phyloP scores from a whole-genome alignment of 169 alveolate genomes.

The Perkinsus olseni region DNA sequence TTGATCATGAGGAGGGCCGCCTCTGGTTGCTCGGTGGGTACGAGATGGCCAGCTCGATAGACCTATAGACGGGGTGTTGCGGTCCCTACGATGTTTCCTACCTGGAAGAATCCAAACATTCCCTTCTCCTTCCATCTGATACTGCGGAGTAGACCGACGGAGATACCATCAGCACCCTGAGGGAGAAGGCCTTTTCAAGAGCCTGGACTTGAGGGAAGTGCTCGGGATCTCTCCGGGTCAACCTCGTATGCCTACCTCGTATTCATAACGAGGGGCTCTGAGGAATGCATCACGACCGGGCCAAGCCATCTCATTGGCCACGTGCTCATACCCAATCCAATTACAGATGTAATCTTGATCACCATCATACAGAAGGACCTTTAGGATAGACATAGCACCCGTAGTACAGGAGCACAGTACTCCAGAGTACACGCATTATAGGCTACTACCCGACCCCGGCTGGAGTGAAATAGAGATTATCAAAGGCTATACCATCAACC shows the following conservation, averaged over 20 bases:
- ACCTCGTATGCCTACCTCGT: background rate
- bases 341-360: conserved; percentile 58
- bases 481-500: no score
- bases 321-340: conserved; percentile 45
- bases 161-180: background rate
- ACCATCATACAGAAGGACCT: conserved; percentile 53
- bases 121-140: background rate
- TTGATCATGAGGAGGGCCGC: conserved; percentile 34
- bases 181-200: background rate
- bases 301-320: conserved; percentile 25
- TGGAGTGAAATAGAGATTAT: no score
- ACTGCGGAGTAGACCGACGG: background rate
- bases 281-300: conserved; percentile 18
- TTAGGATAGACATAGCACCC: background rate
- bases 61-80: conserved; percentile 7
- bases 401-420: no score
- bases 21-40: conserved; percentile 50
- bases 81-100: background rate
- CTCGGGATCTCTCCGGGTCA: background rate
- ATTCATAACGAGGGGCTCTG: background rate
- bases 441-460: no score
- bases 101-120: background rate
- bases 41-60: conserved; percentile 71
- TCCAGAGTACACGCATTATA: background rate
- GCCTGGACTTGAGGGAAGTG: background rate